A percentile compares a stretch with the other conserved stretches of the same genome.
Conservation (phyloP, 345 rosid species). For the Conringia planisiliqua region DNA sequence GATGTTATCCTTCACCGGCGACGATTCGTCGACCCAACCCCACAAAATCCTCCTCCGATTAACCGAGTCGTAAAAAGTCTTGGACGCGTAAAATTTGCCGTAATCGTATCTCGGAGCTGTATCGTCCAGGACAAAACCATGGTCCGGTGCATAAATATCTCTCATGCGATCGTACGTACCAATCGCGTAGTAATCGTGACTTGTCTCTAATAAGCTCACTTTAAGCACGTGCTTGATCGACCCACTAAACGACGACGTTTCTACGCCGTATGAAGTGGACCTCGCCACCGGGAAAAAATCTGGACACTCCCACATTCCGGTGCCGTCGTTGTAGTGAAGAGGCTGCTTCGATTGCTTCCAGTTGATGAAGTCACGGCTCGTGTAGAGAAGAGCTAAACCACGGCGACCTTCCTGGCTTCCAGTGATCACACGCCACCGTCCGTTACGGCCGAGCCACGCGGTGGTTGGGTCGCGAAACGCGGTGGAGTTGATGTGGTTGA, state of each 20-base stretch:
- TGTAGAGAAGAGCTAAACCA: conserved; percentile 50
- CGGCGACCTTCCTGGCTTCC: conserved; percentile 41
- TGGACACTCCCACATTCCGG: conserved; percentile 85
- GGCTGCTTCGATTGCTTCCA: conserved; percentile 47
- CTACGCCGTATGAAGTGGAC: not conserved
- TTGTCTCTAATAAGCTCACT: conserved; percentile 45
- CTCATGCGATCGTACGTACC: conserved; percentile 42
- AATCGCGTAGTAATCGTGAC: conserved; percentile 51
- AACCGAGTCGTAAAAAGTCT: conserved; percentile 53
- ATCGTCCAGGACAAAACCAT: conserved; percentile 35
- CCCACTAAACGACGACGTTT: conserved; percentile 16
- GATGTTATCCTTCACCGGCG: conserved; percentile 27
- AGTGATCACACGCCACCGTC: conserved; percentile 45
- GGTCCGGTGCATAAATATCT: conserved; percentile 44
- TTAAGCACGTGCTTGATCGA: conserved; percentile 56
- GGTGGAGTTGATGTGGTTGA: conserved; percentile 14
- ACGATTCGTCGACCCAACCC: conserved; percentile 58
- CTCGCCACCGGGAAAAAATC: conserved; percentile 62
- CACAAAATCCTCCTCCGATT: conserved; percentile 49
- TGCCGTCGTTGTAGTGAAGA: conserved; percentile 44
- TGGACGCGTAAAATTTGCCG: conserved; percentile 77
- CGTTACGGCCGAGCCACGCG: conserved; percentile 54
- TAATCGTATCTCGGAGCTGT: conserved; percentile 62
- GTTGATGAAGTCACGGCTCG: conserved; percentile 47
- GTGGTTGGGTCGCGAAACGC: conserved; percentile 72